These are phyloP conservation scores for Bipolaris bicolor DNA, from an alignment of 2,329 filamentous ascomycete species.

Conservation along the genomic window DNA sequence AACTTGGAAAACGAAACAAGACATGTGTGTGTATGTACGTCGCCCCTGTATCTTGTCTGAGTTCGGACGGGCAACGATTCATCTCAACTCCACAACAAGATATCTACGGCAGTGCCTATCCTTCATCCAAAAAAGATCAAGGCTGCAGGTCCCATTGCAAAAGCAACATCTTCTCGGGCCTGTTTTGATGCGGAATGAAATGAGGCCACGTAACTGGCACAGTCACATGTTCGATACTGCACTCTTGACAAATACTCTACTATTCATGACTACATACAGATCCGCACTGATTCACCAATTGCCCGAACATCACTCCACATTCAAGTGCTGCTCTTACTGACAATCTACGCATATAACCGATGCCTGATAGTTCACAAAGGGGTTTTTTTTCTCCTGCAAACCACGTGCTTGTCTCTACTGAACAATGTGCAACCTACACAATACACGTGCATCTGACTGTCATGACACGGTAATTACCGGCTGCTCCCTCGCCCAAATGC, in stretches of 20 bases:
- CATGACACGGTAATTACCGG: background rate
- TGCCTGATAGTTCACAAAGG: background rate
- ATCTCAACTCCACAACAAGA: background rate
- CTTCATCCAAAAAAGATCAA: background rate
- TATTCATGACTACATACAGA: too few relatives aligned
- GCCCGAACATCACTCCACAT: too few relatives aligned
- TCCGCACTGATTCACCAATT: background rate
- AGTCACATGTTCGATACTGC: background rate
- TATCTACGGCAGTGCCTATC: background rate
- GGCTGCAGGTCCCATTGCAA: too few relatives aligned
- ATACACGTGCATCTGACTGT: background rate
- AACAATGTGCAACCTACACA: background rate
- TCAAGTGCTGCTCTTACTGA: too few relatives aligned
- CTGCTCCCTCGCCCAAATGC: background rate
- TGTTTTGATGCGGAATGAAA: background rate
- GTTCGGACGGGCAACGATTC: background rate
- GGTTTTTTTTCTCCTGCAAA: background rate
- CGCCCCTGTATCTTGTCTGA: background rate
- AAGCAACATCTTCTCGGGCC: background rate
- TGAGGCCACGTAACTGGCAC: background rate
- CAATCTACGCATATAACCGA: background rate
- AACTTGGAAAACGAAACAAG: background rate
- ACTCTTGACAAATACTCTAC: background rate
- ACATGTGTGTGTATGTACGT: slow-evolving; percentile 1
- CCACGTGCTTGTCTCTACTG: background rate